Evolutionary conservation across 2,329 filamentous ascomycete genomes (phyloP).

Genomic region (Nemania serpens): DNA sequence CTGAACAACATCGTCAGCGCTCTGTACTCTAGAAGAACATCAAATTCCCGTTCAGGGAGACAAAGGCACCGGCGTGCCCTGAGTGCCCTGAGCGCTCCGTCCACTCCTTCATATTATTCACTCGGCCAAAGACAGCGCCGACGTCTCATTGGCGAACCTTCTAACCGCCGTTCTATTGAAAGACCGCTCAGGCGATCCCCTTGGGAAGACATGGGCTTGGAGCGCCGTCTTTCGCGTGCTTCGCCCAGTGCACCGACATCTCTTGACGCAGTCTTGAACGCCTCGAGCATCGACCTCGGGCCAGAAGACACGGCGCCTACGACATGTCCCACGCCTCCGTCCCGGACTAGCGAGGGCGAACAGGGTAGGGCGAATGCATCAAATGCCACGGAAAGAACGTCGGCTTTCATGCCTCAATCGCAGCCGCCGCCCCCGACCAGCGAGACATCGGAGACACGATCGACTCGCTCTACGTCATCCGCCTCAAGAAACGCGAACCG

Average conservation of each 20-base stretch:
- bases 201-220: conserved; percentile 37
- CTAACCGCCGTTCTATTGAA: conserved; percentile 27
- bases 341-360: conserved; percentile 24
- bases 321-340: conserved; percentile 22
- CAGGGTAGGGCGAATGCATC: conserved; percentile 26
- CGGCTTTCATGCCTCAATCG: conserved; percentile 45
- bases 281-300: conserved; percentile 30
- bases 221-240: conserved; percentile 36
- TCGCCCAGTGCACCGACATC: conserved; percentile 33
- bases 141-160: conserved; percentile 26
- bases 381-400: conserved; percentile 33
- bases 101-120: conserved; percentile 10
- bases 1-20: conserved; percentile 34
- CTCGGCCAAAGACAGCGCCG: conserved; percentile 25
- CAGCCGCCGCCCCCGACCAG: conserved; percentile 40
- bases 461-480: conserved; percentile 57
- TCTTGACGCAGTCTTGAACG: conserved; percentile 36
- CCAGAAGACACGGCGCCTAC: conserved; percentile 25
- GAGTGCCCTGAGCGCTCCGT: conserved; percentile 36
- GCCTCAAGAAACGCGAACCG: conserved; percentile 61
- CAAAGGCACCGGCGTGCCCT: conserved; percentile 37
- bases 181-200: conserved; percentile 28
- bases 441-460: conserved; percentile 50
- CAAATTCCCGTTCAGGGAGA: conserved; percentile 33
- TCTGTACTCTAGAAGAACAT: conserved; percentile 37